Evolutionary conservation across 495 filamentous ascomycete species (phyloP), one percentile per base, ranked within the genome.

Genomic region (Copromyces sp.): DNA sequence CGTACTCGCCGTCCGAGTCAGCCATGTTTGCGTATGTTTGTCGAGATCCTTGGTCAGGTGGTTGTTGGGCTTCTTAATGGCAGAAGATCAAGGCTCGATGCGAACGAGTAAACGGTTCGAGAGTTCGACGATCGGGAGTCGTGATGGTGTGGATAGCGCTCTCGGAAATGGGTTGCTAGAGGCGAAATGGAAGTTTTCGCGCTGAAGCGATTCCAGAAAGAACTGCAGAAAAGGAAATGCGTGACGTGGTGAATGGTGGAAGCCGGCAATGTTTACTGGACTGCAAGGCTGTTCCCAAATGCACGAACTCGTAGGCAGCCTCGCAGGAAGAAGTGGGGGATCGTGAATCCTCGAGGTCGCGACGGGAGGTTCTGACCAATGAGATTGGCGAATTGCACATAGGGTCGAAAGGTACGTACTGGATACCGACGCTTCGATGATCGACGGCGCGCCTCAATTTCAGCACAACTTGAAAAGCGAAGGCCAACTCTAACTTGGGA

Each of bases 1-100:
- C 87, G 79, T 94, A 97, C 75, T 97, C 94, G 75, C 90, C 92
- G 78, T 98, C 91, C 44, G 90, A 92, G 82, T 92, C 90, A 53
- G 89, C 89, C 90, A 93, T 92, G 71, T 73, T 75, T 35, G 53
- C 53, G 29, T 35, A 9, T 65, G 12, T 65, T 17, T 17, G 24
- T 65, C 53, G 29, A 65, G 24, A 65, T 35, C 17, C 3, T 35
- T 32, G 16, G 29, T 3, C 14, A 14, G 14, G 32, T 17, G 8
- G 14, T 65, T 16, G 29, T 17, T 6, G 29, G 24, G 11, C 16
- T 6, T 65, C 53, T 37, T 65, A 17, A 16, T 29, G 32, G 14
- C 14, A 37, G 53, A 37, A 16, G 29, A 35, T 35, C 29, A 29
- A 65, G 53, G 14, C 14, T 17, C 53, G 32, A 9, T 17, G 14